A percentile compares a stretch with the other conserved stretches of the same genome.
Conservation (phyloP, 139 green algal species). For the Trebouxia sp. region DNA sequence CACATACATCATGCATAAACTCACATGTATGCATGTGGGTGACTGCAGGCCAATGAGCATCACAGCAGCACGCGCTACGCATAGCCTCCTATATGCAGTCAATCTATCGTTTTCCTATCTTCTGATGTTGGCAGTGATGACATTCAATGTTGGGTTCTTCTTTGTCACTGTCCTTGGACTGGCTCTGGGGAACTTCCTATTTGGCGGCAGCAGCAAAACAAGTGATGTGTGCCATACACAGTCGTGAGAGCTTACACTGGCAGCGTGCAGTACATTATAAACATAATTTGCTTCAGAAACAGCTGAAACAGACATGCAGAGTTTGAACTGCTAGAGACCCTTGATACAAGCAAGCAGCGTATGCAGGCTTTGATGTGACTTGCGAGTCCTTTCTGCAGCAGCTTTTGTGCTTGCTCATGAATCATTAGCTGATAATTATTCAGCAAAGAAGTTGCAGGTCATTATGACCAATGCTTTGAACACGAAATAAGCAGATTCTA, state of each 20-base stretch:
- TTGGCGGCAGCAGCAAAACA: conserved; percentile 3
- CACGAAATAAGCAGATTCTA: too few species aligned
- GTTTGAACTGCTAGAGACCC: too few species aligned
- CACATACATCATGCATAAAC: not conserved
- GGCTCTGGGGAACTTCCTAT: conserved; percentile 39
- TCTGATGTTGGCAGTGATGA: conserved; percentile 64
- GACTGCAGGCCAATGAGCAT: conserved; percentile 3
- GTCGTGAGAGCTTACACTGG: not conserved
- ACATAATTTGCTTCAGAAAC: too few species aligned
- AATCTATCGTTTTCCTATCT: conserved; percentile 48
- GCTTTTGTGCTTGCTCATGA: too few species aligned
- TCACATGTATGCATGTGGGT: not conserved
- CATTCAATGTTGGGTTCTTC: conserved; percentile 58
- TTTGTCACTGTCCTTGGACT: conserved; percentile 42
- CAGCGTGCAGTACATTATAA: too few species aligned
- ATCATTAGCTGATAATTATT: too few species aligned
- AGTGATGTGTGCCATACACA: conserved; percentile 21
- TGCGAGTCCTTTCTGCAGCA: too few species aligned
- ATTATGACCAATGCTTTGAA: too few species aligned
- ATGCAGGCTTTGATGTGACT: too few species aligned
- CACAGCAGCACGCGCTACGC: not conserved
- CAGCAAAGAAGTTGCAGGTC: too few species aligned
- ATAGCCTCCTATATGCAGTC: conserved; percentile 46
- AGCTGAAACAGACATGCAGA: too few species aligned
- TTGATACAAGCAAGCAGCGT: too few species aligned